Base-by-base conservation (phyloP, 1,284 basidiomycete genomes). In the Caloboletus firmus region DNA sequence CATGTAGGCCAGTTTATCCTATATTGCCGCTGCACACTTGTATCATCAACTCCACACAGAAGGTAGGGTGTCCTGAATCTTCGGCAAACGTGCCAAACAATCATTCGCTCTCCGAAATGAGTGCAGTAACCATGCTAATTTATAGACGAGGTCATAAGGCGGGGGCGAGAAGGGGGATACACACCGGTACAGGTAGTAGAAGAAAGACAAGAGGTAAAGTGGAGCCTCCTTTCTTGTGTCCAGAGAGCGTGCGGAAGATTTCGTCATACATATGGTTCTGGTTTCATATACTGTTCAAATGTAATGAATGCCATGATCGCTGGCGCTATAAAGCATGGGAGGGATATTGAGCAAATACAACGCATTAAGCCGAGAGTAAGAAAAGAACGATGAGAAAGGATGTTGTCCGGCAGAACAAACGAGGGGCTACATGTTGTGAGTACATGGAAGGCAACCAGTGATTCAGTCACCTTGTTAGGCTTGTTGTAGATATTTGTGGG, bases 401-500 rank as follows among this genome's bases (percentile, higher is more conserved):
- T 84, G 79, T 97, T 95, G 80, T 99, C 96, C 45, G 96, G 96
- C 18, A 99, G 81, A 45, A 98, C 95, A 72, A 99, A 99, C 95
- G 98, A 68, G 4, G 39, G 37, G 32, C 18, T 49, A 22, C 26
- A 48, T 42, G 45, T 31, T 52, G 47, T 49, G 39, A 56, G 51
- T 17, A 18, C 9, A 10, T 7, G 5, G 4, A 18, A 18, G 15
- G 26, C 4, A 12, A 51, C 12, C 44, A 9, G 39, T 34, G 11
- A 11, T 7, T 18, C 44, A 69, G 70, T 52, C 60, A 97, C 96
- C 77, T 96, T 92, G 74, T 99, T 99, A 67, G 99, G 88, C 80
- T 98, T 98, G 79, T 98, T 98, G 79, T 97, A 99, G 36, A 99
- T 87, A 76, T 99, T 97, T 84, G 99, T 98, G 52, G 96, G 96